Evolutionary conservation across 163 green algal species (phyloP).

Genomic region (Scenedesmus sp.): DNA sequence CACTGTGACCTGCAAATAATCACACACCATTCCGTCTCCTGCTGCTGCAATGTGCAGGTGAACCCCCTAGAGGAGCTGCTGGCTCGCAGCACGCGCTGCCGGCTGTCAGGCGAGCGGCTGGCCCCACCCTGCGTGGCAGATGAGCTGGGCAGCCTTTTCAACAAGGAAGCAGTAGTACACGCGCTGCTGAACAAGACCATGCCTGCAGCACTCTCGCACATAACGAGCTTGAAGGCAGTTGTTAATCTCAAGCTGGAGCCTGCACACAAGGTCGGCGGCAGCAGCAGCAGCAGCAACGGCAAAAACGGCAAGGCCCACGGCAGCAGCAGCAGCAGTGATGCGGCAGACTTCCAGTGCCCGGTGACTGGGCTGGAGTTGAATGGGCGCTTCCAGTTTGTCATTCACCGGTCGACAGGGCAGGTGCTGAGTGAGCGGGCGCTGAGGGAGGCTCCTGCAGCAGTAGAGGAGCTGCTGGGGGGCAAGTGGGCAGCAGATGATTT

Average conservation of each 20-base stretch:
- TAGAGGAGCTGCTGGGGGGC: slow-evolving; percentile 83
- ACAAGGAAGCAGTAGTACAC: slow-evolving; percentile 93
- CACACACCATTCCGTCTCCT: neutral
- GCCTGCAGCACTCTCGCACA: slow-evolving; percentile 77
- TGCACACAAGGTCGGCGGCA: neutral
- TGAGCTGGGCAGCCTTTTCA: slow-evolving; percentile 94
- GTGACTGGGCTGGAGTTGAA: slow-evolving; percentile 91
- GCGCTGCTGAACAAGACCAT: slow-evolving; percentile 88
- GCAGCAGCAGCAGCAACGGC: slow-evolving; percentile 48
- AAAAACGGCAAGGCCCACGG: slow-evolving; percentile 1
- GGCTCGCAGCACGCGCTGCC: slow-evolving; percentile 84
- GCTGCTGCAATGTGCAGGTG: slow-evolving; percentile 80
- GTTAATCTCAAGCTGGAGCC: slow-evolving; percentile 69
- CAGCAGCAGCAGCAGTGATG: neutral
- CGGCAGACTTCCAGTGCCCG: slow-evolving; percentile 86
- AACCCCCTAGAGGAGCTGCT: slow-evolving; percentile 75
- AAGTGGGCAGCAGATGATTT: slow-evolving; percentile 65
- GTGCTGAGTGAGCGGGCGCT: slow-evolving; percentile 93
- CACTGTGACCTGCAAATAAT: neutral
- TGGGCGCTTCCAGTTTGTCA: slow-evolving; percentile 83
- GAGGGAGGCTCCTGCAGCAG: slow-evolving; percentile 80
- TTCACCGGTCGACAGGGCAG: slow-evolving; percentile 75
- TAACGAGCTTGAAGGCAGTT: slow-evolving; percentile 81
- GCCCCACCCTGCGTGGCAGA: slow-evolving; percentile 84
- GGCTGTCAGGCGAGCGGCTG: slow-evolving; percentile 83